Evolutionary conservation across 192 early-diverging fungal genomes (phyloP).

Genomic region (Podila horticola): DNA sequence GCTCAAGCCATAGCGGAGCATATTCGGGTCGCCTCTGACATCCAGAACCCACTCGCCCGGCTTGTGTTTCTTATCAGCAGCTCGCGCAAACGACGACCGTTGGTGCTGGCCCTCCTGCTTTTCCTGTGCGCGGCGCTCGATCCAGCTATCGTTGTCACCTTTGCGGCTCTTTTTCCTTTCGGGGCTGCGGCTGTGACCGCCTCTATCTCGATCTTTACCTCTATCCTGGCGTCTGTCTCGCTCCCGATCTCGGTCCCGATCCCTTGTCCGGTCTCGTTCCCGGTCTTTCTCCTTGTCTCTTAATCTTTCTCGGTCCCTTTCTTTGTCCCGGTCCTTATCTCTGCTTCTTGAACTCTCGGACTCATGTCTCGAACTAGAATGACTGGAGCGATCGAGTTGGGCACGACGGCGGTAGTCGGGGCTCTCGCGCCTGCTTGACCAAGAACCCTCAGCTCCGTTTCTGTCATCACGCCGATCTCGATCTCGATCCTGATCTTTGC

Average conservation of each 20-base stretch:
- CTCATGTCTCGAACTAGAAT: not conserved
- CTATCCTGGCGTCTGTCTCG: not conserved
- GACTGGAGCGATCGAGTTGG: not conserved
- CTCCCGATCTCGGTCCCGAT: conserved; percentile 3
- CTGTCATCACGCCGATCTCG: not conserved
- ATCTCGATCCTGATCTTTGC: not conserved
- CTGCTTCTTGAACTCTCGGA: conserved; percentile 3
- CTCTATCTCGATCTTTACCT: not conserved
- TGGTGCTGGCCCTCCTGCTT: not conserved
- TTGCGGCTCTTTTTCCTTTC: not conserved
- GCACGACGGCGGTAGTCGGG: not conserved
- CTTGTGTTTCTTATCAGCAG: conserved; percentile 8
- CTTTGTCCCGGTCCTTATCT: not conserved
- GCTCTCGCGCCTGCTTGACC: too few species aligned
- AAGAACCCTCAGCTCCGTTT: not conserved
- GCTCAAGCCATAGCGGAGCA: conserved; percentile 38
- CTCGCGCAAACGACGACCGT: not conserved
- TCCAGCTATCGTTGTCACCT: not conserved
- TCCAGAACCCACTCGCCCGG: conserved; percentile 48
- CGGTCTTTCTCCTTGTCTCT: conserved; percentile 4
- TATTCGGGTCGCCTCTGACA: conserved; percentile 42
- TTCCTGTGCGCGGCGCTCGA: not conserved
- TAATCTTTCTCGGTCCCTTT: not conserved
- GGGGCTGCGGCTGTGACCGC: not conserved
- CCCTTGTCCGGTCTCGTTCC: not conserved